A percentile compares a stretch with the other conserved stretches of the same genome.
Evolutionary conservation across 768 basidiomycete genomes (phyloP).

Genomic region (Russula lepida): DNA sequence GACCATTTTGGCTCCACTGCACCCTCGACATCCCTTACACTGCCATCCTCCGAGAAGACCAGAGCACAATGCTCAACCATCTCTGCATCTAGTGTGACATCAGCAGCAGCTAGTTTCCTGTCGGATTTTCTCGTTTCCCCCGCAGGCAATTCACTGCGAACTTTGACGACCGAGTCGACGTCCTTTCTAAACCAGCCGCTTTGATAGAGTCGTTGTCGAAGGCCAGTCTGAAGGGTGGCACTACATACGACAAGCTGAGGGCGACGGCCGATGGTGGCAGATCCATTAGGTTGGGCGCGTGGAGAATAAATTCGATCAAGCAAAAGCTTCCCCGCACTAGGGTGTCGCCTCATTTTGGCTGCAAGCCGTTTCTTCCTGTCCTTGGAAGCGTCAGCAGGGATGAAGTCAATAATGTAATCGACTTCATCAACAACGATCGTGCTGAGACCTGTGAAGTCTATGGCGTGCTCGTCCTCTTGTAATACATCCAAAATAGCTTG

Average conservation of each 20-base stretch:
- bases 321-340: conserved; percentile 49
- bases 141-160: conserved; percentile 13
- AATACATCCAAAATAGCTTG: conserved; percentile 55
- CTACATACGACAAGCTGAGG: conserved; percentile 62
- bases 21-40: conserved; percentile 46
- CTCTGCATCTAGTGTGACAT: neutral
- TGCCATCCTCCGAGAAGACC: conserved; percentile 46
- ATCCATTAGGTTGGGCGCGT: conserved; percentile 22
- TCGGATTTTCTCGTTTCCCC: neutral
- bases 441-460: conserved; percentile 41
- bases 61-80: conserved; percentile 46
- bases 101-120: neutral
- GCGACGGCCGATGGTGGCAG: conserved; percentile 23
- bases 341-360: conserved; percentile 43
- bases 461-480: conserved; percentile 33
- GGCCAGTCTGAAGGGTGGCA: conserved; percentile 55
- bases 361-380: conserved; percentile 34
- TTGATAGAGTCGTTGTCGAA: conserved; percentile 44
- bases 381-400: conserved; percentile 36
- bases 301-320: conserved; percentile 46
- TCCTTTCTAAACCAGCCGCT: conserved; percentile 47
- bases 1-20: conserved; percentile 29
- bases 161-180: conserved; percentile 18
- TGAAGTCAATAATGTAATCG: conserved; percentile 57
- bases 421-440: conserved; percentile 69